Base-by-base conservation (phyloP, 768 basidiomycete genomes). In the Daedalea quercina region DNA sequence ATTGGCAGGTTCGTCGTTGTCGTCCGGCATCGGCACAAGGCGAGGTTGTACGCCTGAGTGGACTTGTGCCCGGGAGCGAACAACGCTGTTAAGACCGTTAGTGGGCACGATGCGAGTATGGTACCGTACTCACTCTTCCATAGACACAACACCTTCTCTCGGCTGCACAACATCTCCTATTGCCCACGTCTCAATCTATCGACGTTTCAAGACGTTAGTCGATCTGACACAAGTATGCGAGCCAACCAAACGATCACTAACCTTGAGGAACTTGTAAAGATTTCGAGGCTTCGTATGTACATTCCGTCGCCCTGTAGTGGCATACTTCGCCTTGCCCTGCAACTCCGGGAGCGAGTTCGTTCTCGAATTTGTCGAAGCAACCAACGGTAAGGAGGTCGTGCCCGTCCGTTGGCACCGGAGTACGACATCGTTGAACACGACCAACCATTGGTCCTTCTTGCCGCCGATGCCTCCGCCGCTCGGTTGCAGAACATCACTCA, bases 401-500 rank as follows among this genome's bases (percentile, higher is more conserved):
- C 96, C 95, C 1, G 85, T 88, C 50, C 90, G 78, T 62, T 94
- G 90, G 66, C 94, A 98, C 44, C 93, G 80, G 34, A 99, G 70
- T 4, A 93, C 86, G 44, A 99, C 95, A 63, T 99, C 96, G 52
- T 94, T 94, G 75, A 99, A 97, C 13, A 85, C 82, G 1, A 99
- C 90, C 51, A 94, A 77, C 96, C 96, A 99, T 42, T 93, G 64
- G 60, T 99, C 95, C 63, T 86, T 85, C 73, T 87, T 90, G 28
- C 86, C 62, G 64, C 85, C 74, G 25, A 79, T 52, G n/a, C 75
- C 76, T 41, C 74, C 73, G 12, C 76, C 69, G 12, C 76, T 68
- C 0, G 77, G 69, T 52, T 84, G 76, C 33, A 96, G 75, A n/a
- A 93, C 90, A 62, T 96, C 94, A 64, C 88, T 93, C 45, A 97